These are phyloP conservation scores for Ceratocystis harringtonii DNA, from an alignment of 2,329 filamentous ascomycete species.

Conservation along the genomic window DNA sequence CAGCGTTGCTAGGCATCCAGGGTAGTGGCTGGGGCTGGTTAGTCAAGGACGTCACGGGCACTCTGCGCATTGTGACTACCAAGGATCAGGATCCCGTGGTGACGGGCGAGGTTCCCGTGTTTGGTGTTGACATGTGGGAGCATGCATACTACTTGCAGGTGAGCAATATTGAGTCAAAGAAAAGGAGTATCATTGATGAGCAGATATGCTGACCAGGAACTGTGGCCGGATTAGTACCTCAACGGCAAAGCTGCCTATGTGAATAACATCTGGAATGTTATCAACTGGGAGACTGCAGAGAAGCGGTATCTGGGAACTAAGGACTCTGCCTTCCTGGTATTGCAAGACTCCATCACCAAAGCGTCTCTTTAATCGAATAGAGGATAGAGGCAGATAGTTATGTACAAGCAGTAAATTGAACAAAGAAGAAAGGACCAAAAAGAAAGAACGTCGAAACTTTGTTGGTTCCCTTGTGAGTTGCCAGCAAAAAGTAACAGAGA, in stretches of 20 bases:
- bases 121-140: conserved; percentile 86
- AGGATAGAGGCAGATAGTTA: too few species aligned
- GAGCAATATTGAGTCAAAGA: conserved; percentile 19
- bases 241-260: conserved; percentile 64
- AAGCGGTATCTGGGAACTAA: conserved; percentile 39
- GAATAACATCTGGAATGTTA: conserved; percentile 61
- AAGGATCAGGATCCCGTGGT: conserved; percentile 73
- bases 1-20: conserved; percentile 54
- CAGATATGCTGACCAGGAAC: not conserved
- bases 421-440: not conserved
- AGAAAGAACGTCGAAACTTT: not conserved
- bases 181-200: not conserved
- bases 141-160: conserved; percentile 81
- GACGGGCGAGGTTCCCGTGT: conserved; percentile 47
- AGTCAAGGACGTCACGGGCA: conserved; percentile 44
- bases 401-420: not conserved
- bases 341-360: conserved; percentile 30
- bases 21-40: conserved; percentile 86
- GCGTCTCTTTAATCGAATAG: not conserved
- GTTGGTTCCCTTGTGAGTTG: not conserved
- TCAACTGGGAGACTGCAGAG: conserved; percentile 63
- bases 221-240: conserved; percentile 43
- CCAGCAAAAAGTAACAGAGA: not conserved
- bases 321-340: conserved; percentile 32
- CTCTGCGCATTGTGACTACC: conserved; percentile 60